Conservation (phyloP, 345 rosid species). For the Eucalyptus leucophloia region DNA sequence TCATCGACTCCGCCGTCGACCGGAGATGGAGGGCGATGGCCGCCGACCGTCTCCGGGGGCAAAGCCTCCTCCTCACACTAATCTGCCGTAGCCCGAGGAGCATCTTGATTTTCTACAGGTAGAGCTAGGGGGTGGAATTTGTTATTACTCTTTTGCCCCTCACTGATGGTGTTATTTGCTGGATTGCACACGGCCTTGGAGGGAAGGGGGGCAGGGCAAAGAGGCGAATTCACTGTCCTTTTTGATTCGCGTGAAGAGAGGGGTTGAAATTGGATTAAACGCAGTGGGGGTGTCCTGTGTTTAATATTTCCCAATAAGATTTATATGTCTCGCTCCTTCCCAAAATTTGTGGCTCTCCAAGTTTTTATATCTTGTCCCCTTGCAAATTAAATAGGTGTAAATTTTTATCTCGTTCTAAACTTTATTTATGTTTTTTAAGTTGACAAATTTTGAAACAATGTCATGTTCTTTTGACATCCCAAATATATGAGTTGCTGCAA, state of each 20-base stretch:
- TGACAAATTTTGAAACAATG: neutral
- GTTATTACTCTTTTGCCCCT: neutral
- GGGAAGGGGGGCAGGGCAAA: neutral
- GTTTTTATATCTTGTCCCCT: neutral
- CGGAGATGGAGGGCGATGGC: neutral
- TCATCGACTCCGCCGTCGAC: neutral
- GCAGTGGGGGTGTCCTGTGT: neutral
- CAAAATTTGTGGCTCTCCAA: neutral
- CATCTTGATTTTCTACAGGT: neutral
- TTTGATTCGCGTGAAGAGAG: neutral
- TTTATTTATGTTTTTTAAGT: no score
- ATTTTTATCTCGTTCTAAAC: neutral
- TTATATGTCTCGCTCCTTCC: neutral
- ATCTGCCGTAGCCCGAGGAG: neutral
- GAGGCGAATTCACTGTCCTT: neutral
- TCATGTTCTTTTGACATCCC: neutral
- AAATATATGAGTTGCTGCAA: accelerated
- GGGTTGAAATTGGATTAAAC: neutral
- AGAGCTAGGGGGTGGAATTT: neutral
- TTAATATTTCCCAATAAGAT: neutral
- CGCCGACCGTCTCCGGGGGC: neutral
- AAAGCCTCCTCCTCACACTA: neutral
- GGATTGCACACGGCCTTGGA: neutral
- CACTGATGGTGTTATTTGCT: neutral
- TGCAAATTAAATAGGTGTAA: neutral